phyloP scores from a whole-genome alignment of 345 rosid species.

The Murraya koenigii region DNA sequence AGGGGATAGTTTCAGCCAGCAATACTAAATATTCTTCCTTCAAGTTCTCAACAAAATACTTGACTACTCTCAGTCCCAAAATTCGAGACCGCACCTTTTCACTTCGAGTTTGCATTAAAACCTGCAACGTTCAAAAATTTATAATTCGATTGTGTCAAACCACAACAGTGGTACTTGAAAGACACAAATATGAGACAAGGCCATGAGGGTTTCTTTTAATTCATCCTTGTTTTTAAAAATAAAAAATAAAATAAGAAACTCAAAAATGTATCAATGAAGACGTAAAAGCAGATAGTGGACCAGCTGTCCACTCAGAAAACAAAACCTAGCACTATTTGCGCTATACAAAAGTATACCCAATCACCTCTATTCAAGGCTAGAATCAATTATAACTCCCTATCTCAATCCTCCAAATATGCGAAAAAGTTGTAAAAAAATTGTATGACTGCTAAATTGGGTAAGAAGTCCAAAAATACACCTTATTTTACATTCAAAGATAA shows the following conservation, averaged over 20 bases:
- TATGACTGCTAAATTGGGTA: background rate
- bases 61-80: conserved; percentile 72
- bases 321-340: too few relatives aligned
- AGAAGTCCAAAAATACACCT: background rate
- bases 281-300: too few relatives aligned
- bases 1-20: conserved; percentile 81
- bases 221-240: too few relatives aligned
- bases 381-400: too few relatives aligned
- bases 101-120: conserved; percentile 87
- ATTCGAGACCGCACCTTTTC: conserved; percentile 72
- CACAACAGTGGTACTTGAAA: background rate
- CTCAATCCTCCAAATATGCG: background rate
- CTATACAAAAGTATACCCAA: too few relatives aligned
- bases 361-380: too few relatives aligned
- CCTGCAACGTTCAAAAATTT: conserved; percentile 37
- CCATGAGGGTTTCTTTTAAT: background rate
- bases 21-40: conserved; percentile 86
- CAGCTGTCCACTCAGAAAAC: too few relatives aligned
- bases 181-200: background rate
- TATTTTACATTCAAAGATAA: too few relatives aligned
- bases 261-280: too few relatives aligned
- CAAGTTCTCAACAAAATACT: conserved; percentile 65
- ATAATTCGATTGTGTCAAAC: background rate
- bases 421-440: background rate
- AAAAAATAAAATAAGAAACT: too few relatives aligned